phyloP scores from a whole-genome alignment of 148 eudicot species.

The Cornus controversa region DNA sequence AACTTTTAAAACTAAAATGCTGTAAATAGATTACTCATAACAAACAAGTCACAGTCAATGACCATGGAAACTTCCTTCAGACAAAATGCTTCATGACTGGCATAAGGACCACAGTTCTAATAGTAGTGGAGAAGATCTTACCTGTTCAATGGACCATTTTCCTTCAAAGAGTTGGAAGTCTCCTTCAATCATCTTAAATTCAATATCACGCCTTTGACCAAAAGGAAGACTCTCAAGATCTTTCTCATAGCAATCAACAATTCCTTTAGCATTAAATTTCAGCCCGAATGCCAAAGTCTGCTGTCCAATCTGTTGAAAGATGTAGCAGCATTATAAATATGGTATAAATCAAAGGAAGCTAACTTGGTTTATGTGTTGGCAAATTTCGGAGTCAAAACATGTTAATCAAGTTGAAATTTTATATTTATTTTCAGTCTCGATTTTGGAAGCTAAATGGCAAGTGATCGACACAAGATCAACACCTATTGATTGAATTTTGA shows the following conservation, averaged over 20 bases:
- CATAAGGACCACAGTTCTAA: neutral
- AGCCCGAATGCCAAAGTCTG: constrained; percentile 68
- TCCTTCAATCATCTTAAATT: constrained; percentile 80
- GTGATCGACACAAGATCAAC: too few species aligned
- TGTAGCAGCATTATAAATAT: neutral
- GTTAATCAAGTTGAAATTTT: too few species aligned
- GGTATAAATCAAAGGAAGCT: neutral
- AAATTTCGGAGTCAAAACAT: too few species aligned
- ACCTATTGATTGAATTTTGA: too few species aligned
- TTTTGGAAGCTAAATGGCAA: too few species aligned
- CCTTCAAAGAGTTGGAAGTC: constrained; percentile 73
- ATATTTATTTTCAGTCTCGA: too few species aligned
- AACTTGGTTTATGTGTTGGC: too few species aligned
- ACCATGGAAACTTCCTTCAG: neutral
- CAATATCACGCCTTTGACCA: constrained; percentile 62
- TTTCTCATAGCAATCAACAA: constrained; percentile 65
- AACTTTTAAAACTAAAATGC: neutral
- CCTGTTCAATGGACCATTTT: constrained; percentile 78
- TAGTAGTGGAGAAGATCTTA: constrained; percentile 9
- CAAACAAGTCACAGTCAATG: neutral
- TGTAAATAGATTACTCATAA: neutral
- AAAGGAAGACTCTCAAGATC: constrained; percentile 49
- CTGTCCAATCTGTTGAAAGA: constrained; percentile 55
- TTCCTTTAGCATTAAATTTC: constrained; percentile 72
- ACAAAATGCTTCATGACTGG: neutral